These are phyloP conservation scores for Gossypium sturtianum DNA, from an alignment of 345 rosid genomes.

Conservation along the genomic window DNA sequence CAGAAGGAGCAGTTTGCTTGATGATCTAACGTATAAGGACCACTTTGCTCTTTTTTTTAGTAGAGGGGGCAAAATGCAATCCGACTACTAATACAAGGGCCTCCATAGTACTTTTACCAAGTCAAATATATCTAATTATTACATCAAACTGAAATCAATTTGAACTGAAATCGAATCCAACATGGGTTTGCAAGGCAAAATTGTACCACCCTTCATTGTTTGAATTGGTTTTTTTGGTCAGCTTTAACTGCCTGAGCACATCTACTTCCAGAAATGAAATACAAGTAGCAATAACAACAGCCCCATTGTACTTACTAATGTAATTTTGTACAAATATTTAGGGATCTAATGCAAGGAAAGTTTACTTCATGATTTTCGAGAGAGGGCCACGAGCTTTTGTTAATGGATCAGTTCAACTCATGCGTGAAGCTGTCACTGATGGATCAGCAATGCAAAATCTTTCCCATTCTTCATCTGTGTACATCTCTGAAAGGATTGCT, in stretches of 20 bases:
- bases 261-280: not conserved
- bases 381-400: slow-evolving; percentile 85
- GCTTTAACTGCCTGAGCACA: not conserved
- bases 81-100: no score
- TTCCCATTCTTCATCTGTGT: slow-evolving; percentile 53
- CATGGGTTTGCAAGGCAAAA: no score
- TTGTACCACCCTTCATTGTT: not conserved
- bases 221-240: not conserved
- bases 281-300: not conserved
- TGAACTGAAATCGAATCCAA: no score
- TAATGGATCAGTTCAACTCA: slow-evolving; percentile 40
- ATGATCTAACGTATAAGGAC: no score
- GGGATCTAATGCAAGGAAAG: slow-evolving; percentile 66
- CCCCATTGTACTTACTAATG: not conserved
- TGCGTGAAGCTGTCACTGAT: slow-evolving; percentile 35
- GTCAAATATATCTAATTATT: no score
- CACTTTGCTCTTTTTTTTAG: no score
- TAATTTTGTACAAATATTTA: slow-evolving; percentile 14
- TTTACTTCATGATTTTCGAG: slow-evolving; percentile 75
- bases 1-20: no score
- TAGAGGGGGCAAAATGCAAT: no score
- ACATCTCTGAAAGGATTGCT: slow-evolving; percentile 62
- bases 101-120: no score
- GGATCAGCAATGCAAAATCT: slow-evolving; percentile 50
- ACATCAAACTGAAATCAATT: no score